Evolutionary conservation across 306 rosid species (phyloP).

Genomic region (Pueraria montana): DNA sequence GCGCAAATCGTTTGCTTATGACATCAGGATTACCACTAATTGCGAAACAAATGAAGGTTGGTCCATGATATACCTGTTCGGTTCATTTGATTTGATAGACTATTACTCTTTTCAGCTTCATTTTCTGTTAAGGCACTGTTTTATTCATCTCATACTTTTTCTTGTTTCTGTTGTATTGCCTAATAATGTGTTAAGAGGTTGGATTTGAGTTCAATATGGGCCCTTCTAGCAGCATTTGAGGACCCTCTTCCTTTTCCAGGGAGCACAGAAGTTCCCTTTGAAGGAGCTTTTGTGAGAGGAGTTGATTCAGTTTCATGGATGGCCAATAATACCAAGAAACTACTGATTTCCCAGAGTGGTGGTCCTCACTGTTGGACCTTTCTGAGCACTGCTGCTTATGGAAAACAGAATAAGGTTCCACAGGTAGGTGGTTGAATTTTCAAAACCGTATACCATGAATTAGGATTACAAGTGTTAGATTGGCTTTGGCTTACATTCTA

Average conservation of each 20-base stretch:
- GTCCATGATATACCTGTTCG: neutral
- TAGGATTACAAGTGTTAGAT: constrained; percentile 21
- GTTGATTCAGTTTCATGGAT: constrained; percentile 92
- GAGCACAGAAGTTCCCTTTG: constrained; percentile 69
- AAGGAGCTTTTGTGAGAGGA: constrained; percentile 97
- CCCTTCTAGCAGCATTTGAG: constrained; percentile 92
- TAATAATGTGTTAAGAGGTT: constrained; percentile 64
- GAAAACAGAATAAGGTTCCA: constrained; percentile 90
- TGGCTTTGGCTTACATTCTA: constrained; percentile 24
- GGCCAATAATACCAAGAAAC: constrained; percentile 87
- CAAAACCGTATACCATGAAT: neutral
- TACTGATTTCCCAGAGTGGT: constrained; percentile 56
- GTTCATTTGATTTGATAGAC: no score
- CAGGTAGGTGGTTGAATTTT: constrained; percentile 68
- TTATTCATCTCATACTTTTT: constrained; percentile 39
- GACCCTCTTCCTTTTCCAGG: constrained; percentile 78
- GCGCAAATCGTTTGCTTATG: constrained; percentile 94
- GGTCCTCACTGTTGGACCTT: constrained; percentile 96
- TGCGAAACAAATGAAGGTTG: constrained; percentile 93
- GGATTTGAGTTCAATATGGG: constrained; percentile 97
- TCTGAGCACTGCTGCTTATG: constrained; percentile 86
- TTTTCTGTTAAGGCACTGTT: constrained; percentile 4
- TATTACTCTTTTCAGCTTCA: constrained; percentile 5
- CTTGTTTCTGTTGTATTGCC: constrained; percentile 45
- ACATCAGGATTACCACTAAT: constrained; percentile 84